These are phyloP conservation scores for Thielaviopsis cerberus DNA, from an alignment of 2,329 filamentous ascomycete species.

Conservation along the genomic window DNA sequence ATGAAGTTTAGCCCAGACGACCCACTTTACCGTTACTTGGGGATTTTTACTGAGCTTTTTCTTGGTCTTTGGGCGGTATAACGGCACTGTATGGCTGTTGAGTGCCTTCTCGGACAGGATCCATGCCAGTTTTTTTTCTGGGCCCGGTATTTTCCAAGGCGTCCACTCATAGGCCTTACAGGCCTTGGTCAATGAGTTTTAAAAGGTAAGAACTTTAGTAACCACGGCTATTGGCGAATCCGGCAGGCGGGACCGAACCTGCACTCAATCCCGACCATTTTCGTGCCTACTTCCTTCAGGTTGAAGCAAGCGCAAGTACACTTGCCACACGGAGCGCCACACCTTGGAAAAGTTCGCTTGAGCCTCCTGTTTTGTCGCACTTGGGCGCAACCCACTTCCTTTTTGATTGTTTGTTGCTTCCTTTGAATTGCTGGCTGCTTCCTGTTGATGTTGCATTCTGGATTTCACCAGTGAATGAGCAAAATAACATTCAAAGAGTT, in stretches of 20 bases:
- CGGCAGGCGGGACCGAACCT: slow-evolving; percentile 9
- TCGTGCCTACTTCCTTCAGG: slow-evolving; percentile 3
- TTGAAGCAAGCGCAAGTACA: slow-evolving; percentile 7
- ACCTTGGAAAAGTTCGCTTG: not conserved
- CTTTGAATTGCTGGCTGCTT: too few relatives aligned
- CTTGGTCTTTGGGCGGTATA: not conserved
- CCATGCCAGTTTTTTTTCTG: slow-evolving; percentile 6
- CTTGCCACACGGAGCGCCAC: slow-evolving; percentile 2
- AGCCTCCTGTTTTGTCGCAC: not conserved
- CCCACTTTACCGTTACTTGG: not conserved
- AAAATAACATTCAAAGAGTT: not conserved
- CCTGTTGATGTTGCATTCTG: not conserved
- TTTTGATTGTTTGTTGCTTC: not conserved
- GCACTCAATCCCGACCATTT: slow-evolving; percentile 8
- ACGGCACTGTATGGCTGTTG: not conserved
- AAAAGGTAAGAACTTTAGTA: not conserved
- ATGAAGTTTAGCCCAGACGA: slow-evolving; percentile 11
- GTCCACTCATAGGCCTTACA: not conserved
- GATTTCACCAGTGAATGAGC: not conserved
- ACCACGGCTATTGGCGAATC: not conserved
- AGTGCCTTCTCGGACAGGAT: not conserved
- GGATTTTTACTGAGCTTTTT: not conserved
- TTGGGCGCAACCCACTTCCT: slow-evolving; percentile 7
- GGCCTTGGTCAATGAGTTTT: too few relatives aligned
- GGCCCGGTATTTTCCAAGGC: slow-evolving; percentile 8